These are phyloP conservation scores for Tetradesmus obliquus DNA, from an alignment of 139 green algal genomes.

Conservation along the genomic window DNA sequence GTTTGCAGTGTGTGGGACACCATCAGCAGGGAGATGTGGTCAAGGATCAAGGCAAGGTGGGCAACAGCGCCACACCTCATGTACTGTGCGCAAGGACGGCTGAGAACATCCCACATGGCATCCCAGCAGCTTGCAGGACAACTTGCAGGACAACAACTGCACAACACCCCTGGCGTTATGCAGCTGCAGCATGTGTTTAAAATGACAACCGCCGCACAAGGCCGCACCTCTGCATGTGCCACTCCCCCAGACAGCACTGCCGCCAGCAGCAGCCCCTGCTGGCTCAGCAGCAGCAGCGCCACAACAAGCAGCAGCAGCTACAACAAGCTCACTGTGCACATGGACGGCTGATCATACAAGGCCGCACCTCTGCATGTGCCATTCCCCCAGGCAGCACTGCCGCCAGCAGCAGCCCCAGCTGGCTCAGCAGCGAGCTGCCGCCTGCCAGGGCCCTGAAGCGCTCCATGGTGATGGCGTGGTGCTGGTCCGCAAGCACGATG, in stretches of 20 bases:
- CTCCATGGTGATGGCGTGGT: neutral
- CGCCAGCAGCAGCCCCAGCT: neutral
- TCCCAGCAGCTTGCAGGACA: neutral
- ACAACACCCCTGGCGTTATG: neutral
- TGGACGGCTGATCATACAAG: neutral
- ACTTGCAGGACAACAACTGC: neutral
- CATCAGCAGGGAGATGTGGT: neutral
- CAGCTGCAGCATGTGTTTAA: neutral
- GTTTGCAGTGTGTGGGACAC: neutral
- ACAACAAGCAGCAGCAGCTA: neutral
- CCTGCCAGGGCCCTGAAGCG: neutral
- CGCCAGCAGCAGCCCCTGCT: neutral
- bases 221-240: conserved; percentile 27
- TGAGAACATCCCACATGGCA: neutral
- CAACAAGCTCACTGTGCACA: neutral
- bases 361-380: conserved; percentile 27
- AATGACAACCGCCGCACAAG: neutral
- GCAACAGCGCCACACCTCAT: neutral
- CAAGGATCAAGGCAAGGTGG: neutral
- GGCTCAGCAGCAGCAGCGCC: neutral
- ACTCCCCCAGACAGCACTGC: neutral
- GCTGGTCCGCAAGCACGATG: conserved; percentile 32
- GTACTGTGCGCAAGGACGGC: neutral
- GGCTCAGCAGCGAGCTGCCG: neutral
- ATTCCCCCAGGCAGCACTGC: neutral